These are phyloP conservation scores for Lecanoromycetidae sp. DNA, from an alignment of 2,329 filamentous ascomycete species.

Conservation along the genomic window DNA sequence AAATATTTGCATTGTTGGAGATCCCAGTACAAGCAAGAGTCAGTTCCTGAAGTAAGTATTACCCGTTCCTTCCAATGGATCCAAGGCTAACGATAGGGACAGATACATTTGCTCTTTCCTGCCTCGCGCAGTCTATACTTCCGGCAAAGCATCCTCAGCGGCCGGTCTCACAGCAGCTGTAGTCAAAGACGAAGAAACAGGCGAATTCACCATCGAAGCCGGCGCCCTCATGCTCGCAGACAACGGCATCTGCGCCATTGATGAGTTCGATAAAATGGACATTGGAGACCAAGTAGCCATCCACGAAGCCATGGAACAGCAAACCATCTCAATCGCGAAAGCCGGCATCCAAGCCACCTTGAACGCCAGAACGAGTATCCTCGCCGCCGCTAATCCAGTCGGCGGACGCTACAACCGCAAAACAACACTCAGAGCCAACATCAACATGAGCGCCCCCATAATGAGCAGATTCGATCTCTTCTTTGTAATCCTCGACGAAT, in stretches of 20 bases:
- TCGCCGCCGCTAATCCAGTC: slow-evolving; percentile 91
- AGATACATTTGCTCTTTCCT: slow-evolving; percentile 88
- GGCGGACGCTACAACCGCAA: slow-evolving; percentile 96
- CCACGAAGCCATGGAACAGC: slow-evolving; percentile 99
- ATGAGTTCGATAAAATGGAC: slow-evolving; percentile 99
- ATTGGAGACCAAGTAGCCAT: slow-evolving; percentile 94
- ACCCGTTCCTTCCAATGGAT: not conserved
- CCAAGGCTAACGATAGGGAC: not conserved
- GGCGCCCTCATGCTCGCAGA: slow-evolving; percentile 95
- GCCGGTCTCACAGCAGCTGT: slow-evolving; percentile 95
- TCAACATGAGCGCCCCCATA: slow-evolving; percentile 97
- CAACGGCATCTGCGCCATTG: slow-evolving; percentile 94
- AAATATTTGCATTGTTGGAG: slow-evolving; percentile 96
- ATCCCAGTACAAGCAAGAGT: slow-evolving; percentile 93
- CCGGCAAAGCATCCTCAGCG: slow-evolving; percentile 91
- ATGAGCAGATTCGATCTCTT: slow-evolving; percentile 99
- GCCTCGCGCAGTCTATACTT: slow-evolving; percentile 94
- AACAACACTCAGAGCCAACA: slow-evolving; percentile 80
- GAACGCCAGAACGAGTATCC: slow-evolving; percentile 87
- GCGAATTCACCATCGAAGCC: slow-evolving; percentile 96
- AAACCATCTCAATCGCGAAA: slow-evolving; percentile 97
- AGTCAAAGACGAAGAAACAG: slow-evolving; percentile 95
- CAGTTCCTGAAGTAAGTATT: slow-evolving; percentile 73
- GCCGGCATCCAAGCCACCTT: slow-evolving; percentile 95
- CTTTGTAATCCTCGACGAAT: slow-evolving; percentile 95